Evolutionary conservation across 257 asterid species (phyloP), one percentile per base, ranked within the genome.

Genomic region (Solanum sitiens): DNA sequence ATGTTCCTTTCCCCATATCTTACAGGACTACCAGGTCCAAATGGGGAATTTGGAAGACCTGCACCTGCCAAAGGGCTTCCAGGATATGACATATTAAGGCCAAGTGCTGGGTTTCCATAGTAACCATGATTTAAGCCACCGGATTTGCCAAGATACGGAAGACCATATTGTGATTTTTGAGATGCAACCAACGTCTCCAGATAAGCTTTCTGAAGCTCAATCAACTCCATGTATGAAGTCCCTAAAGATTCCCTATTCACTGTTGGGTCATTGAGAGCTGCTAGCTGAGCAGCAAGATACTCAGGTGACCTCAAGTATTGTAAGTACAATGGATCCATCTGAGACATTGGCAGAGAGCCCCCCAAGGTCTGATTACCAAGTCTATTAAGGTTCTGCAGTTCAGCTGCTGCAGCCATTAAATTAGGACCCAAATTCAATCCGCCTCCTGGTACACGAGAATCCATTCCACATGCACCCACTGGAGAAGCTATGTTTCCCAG

Each of bases 191-290:
- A 87, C 20, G 91, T 83, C 83, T 91, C 95, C 33, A 91, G 91
- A 83, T 93, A 92, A 32, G 96, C 93, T 88, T 93, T 95, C 91
- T 94, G 96, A 89, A 92, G 90, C 61, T 90, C 96, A 53, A 91
- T 91, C 86, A 94, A 88, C 70, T 93, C 98, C 89, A 88, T 88
- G 25, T 89, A 90, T 20, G 94, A 86, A 88, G 84, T 88, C 59
- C 91, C 94, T 61, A 86, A 32, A 87, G 93, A 86, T 86, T 87
- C 93, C 87, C 90, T 87, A 80, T 92, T 90, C 42, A 87, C 39
- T 71, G 88, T 73, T 85, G 92, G 91, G 86, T 91, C 91, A 86
- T 87, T 92, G 27, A 91, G 91, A 92, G 94, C 91, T 53, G 93
- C 87, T 74, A 84, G 71, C 65, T 87, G 90, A 71, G 87, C 91